These are phyloP conservation scores for Gnomoniopsis smithogilvyi DNA, from an alignment of 2,329 filamentous ascomycete genomes.

Conservation along the genomic window DNA sequence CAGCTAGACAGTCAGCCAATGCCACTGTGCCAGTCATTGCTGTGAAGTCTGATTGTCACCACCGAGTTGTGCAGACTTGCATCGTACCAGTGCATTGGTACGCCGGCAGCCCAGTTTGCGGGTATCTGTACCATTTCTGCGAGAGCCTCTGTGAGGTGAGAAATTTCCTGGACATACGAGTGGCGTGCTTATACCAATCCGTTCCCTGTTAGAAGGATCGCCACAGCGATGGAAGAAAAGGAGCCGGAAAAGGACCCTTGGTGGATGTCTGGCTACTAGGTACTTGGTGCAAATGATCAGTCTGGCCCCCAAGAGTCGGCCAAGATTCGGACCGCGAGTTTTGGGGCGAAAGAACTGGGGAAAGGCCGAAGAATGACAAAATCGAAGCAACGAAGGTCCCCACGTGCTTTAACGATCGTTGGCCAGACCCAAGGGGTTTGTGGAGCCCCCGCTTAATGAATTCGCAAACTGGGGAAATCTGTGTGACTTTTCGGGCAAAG, in stretches of 20 bases:
- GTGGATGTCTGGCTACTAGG: neutral
- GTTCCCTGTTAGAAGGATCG: too few relatives aligned
- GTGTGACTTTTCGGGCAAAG: slow-evolving; percentile 1
- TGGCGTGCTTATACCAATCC: too few relatives aligned
- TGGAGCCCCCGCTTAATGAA: slow-evolving; percentile 15
- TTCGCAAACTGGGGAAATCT: slow-evolving; percentile 15
- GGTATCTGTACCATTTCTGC: too few relatives aligned
- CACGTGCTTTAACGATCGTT: slow-evolving; percentile 7
- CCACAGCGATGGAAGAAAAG: neutral
- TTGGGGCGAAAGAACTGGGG: slow-evolving; percentile 16
- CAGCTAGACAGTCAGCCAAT: neutral
- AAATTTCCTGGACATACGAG: too few relatives aligned
- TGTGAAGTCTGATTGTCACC: too few relatives aligned
- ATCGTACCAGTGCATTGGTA: too few relatives aligned
- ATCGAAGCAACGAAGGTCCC: slow-evolving; percentile 2
- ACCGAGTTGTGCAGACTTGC: too few relatives aligned
- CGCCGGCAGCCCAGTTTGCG: too few relatives aligned
- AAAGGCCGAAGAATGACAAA: slow-evolving; percentile 1
- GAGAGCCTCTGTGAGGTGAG: too few relatives aligned
- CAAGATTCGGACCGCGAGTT: slow-evolving; percentile 16
- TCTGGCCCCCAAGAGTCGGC: slow-evolving; percentile 14
- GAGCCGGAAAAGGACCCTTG: neutral
- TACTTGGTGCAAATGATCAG: neutral
- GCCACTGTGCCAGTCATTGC: neutral
- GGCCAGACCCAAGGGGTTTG: slow-evolving; percentile 2